phyloP scores from a whole-genome alignment of 1,284 basidiomycete genomes.

The Veloboletus limbatus region DNA sequence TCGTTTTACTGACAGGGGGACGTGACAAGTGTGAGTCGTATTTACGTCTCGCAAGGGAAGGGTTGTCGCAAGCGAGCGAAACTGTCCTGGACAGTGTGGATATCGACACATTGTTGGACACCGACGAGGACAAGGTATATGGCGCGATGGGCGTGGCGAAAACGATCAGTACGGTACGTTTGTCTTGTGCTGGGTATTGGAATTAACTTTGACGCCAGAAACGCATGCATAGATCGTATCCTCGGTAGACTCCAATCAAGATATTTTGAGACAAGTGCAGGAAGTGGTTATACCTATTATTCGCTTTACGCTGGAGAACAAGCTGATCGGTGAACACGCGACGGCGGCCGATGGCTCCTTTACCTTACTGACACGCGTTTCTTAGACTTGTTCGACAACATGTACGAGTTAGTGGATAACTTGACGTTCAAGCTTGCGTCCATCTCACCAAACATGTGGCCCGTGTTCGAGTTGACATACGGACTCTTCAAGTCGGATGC shows the following conservation, averaged over 20 bases:
- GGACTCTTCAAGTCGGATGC: conserved; percentile 83
- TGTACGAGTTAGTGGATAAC: conserved; percentile 84
- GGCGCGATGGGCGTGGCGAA: conserved; percentile 83
- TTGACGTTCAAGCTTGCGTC: conserved; percentile 80
- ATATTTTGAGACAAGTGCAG: conserved; percentile 80
- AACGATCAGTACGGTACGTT: conserved; percentile 70
- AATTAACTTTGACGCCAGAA: not conserved
- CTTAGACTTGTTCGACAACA: conserved; percentile 83
- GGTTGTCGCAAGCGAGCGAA: conserved; percentile 50
- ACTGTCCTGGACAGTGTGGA: conserved; percentile 42
- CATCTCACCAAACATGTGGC: conserved; percentile 85
- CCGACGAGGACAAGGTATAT: conserved; percentile 79
- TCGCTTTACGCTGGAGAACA: conserved; percentile 72
- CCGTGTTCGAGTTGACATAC: conserved; percentile 81
- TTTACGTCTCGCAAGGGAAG: conserved; percentile 72
- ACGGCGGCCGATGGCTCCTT: not conserved
- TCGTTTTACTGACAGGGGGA: conserved; percentile 1
- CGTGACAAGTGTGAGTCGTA: conserved; percentile 72
- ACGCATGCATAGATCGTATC: conserved; percentile 51
- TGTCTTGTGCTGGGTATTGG: not conserved
- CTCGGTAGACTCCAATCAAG: conserved; percentile 71
- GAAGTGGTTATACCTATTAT: conserved; percentile 81
- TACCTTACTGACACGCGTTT: not conserved
- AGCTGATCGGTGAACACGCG: conserved; percentile 55
- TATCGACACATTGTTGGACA: conserved; percentile 53